Evolutionary conservation across 495 filamentous ascomycete genomes (phyloP).

Genomic region (Penicillium paxilli): DNA sequence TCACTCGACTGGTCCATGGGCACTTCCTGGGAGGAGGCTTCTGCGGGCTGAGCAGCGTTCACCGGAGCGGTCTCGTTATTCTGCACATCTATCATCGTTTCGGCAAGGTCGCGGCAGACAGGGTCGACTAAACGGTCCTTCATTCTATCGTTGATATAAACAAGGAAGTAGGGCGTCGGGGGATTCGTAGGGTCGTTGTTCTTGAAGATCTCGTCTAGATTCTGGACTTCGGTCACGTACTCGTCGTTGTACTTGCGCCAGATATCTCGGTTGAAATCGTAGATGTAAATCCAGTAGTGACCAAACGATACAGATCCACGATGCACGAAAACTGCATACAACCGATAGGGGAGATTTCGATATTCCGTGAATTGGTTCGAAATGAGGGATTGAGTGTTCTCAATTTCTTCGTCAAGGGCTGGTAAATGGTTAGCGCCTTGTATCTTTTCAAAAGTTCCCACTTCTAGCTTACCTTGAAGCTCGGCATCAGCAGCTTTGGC

Average conservation of each 20-base stretch:
- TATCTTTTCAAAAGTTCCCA: neutral
- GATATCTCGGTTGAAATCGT: conserved; percentile 74
- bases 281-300: conserved; percentile 97
- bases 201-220: conserved; percentile 64
- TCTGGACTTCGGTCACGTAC: conserved; percentile 67
- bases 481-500: conserved; percentile 35
- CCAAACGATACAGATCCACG: conserved; percentile 69
- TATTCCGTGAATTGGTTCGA: conserved; percentile 60
- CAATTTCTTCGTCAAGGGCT: conserved; percentile 52
- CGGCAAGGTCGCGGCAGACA: conserved; percentile 48
- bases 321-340: conserved; percentile 93
- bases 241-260: conserved; percentile 97
- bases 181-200: conserved; percentile 58
- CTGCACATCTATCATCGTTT: conserved; percentile 16
- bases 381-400: conserved; percentile 51
- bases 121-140: conserved; percentile 63
- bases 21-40: conserved; percentile 18
- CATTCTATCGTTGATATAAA: conserved; percentile 70
- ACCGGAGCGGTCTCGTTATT: conserved; percentile 9
- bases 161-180: conserved; percentile 84
- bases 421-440: conserved; percentile 11
- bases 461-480: conserved; percentile 33
- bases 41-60: conserved; percentile 22
- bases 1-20: conserved; percentile 35
- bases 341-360: conserved; percentile 67